Percentiles rank a stretch among this genome's conserved stretches.
These are phyloP conservation scores for Vitis amurensis DNA, from an alignment of 164 flowering plant species.

Conservation along the genomic window DNA sequence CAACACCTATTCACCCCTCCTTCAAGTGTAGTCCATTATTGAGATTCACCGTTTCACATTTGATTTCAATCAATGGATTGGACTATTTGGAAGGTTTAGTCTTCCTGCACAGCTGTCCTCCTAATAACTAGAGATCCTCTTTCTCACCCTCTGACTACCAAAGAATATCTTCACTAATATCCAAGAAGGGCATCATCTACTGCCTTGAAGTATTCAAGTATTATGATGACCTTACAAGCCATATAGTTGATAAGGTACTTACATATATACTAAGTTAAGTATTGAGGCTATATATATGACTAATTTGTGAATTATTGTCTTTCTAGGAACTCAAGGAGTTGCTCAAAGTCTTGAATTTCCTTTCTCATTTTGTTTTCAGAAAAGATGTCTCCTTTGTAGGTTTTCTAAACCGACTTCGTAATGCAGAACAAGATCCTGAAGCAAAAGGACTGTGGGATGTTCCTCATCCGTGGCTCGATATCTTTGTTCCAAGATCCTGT, in stretches of 20 bases:
- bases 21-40: too few relatives aligned
- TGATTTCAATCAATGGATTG: constrained; percentile 46
- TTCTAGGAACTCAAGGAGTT: constrained; percentile 51
- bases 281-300: too few relatives aligned
- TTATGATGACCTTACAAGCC: constrained; percentile 38
- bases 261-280: too few relatives aligned
- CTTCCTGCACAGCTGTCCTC: constrained; percentile 34
- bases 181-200: constrained; percentile 49
- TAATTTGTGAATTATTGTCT: too few relatives aligned
- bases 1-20: too few relatives aligned
- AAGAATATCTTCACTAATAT: constrained; percentile 37
- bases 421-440: constrained; percentile 53
- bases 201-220: constrained; percentile 72
- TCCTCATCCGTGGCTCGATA: constrained; percentile 88
- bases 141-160: constrained; percentile 50
- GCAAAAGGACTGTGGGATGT: constrained; percentile 75
- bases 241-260: constrained; percentile 46
- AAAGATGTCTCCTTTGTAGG: constrained; percentile 57
- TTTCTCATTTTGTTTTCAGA: constrained; percentile 41
- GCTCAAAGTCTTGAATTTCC: constrained; percentile 39
- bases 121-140: constrained; percentile 70
- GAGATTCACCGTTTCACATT: too few relatives aligned
- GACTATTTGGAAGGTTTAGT: constrained; percentile 77
- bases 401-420: constrained; percentile 63
- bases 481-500: constrained; percentile 24